Percentiles rank a stretch among this genome's conserved stretches.
Evolutionary conservation across 2,329 filamentous ascomycete genomes (phyloP).

Genomic region (Metarhizium brunneum): DNA sequence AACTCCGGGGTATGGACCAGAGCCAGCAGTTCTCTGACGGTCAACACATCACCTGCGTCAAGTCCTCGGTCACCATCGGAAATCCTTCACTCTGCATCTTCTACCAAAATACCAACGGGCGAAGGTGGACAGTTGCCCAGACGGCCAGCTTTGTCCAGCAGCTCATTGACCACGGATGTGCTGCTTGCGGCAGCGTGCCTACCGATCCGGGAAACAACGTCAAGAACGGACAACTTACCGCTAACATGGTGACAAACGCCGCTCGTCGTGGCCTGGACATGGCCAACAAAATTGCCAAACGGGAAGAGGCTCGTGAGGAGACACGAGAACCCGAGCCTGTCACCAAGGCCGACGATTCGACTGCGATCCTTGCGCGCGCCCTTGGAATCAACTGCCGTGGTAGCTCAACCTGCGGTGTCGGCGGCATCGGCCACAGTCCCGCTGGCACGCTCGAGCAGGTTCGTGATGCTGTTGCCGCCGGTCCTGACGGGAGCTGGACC

Average conservation of each 20-base stretch:
- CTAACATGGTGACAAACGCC: constrained; percentile 8
- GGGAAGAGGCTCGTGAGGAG: not conserved
- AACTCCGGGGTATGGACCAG: constrained; percentile 7
- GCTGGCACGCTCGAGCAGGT: constrained; percentile 6
- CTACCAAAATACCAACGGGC: constrained; percentile 8
- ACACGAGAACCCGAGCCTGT: no score
- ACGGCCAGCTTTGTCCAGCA: constrained; percentile 6
- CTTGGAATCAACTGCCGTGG: constrained; percentile 7
- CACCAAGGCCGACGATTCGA: not conserved
- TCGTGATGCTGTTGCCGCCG: constrained; percentile 5
- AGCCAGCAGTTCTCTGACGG: constrained; percentile 6
- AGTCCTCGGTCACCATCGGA: constrained; percentile 5
- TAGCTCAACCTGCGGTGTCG: constrained; percentile 7
- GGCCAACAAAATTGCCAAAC: not conserved
- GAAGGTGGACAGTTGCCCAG: constrained; percentile 8
- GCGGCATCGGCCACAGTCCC: constrained; percentile 3
- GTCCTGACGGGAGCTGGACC: constrained; percentile 1
- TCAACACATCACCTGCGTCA: constrained; percentile 7
- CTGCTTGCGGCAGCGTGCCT: not conserved
- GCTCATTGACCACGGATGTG: not conserved
- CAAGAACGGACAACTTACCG: constrained; percentile 8
- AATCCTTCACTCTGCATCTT: constrained; percentile 6
- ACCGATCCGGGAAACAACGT: constrained; percentile 9
- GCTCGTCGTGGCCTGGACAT: constrained; percentile 3
- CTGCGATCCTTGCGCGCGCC: not conserved